Conservation (phyloP, 768 basidiomycete species). For the Paxillus involutus region DNA sequence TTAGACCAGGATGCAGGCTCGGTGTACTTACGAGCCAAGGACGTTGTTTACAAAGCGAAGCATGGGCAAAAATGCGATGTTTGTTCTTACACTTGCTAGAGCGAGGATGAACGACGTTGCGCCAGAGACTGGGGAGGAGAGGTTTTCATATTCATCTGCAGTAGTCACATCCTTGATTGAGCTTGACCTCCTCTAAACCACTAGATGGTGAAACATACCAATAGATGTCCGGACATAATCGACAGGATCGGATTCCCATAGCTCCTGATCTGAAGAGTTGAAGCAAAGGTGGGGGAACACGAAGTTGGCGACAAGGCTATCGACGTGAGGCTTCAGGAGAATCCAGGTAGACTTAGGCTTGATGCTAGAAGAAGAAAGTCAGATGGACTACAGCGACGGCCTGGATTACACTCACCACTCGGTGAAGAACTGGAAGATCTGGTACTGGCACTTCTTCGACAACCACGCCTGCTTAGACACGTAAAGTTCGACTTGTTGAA, state of each 20-base stretch:
- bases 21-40: conserved; percentile 55
- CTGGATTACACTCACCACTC: conserved; percentile 64
- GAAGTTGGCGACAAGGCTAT: conserved; percentile 74
- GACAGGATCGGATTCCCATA: conserved; percentile 81
- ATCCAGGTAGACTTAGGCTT: conserved; percentile 93
- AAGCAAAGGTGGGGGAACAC: conserved; percentile 88
- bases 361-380: conserved; percentile 50
- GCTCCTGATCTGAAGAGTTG: conserved; percentile 58
- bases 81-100: conserved; percentile 77
- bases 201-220: conserved; percentile 43
- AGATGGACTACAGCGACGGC: conserved; percentile 1
- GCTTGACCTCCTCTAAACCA: background rate
- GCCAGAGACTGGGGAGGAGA: conserved; percentile 72
- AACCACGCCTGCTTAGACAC: conserved; percentile 78
- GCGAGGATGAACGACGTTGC: conserved; percentile 81
- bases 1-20: background rate
- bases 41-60: conserved; percentile 75
- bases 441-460: conserved; percentile 80
- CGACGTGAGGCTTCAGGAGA: conserved; percentile 81
- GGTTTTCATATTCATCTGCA: conserved; percentile 80
- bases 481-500: conserved; percentile 62
- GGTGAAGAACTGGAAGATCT: conserved; percentile 82
- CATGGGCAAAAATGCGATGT: conserved; percentile 78
- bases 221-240: conserved; percentile 78
- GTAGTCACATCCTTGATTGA: background rate